Evolutionary conservation across 768 basidiomycete species (phyloP), one percentile per base, ranked within the genome.

Genomic region (Phylloporus arenicola): DNA sequence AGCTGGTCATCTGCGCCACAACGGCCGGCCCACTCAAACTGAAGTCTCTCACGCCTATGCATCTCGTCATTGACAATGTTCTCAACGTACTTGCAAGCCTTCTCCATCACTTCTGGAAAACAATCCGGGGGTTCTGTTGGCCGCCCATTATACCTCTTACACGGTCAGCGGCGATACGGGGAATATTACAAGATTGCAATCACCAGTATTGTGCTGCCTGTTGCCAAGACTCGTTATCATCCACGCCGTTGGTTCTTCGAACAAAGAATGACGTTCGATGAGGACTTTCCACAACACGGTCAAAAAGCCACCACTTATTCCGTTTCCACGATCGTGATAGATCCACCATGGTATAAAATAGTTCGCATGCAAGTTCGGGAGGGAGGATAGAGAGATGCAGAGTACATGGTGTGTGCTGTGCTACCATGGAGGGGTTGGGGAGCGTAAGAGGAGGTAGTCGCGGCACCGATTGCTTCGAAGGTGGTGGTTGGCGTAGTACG

Each of bases 291-390:
- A 91, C 90, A 13, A 91, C 53, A 19, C 82, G 75, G 59, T 92
- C 88, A 64, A 88, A 84, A 17, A 92, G 74, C 83, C 84, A 91
- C 90, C 89, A 92, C 57, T 82, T 86, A 53, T 86, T 88, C 44
- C 80, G 72, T 54, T 77, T 70, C 89, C 88, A 92, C 8, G 66
- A 58, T 35, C 68, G 72, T 17, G 88, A 82, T 14, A 74, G 69
- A 43, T 81, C 74, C 13, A 84, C 52, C 86, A 92, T 84, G 0
- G 74, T 75, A 55, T 90, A 83, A 64, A 88, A 92, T 19, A 92
- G 71, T 44, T 73, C 73, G 62, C 79, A 88, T 0, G 90, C 89
- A 16, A 92, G 77, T 42, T 88, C 83, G 3, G 81, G 76, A 8
- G 90, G 86, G 10, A 92, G 76, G 19, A 86, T 62, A 12, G 82